Evolutionary conservation across 257 asterid species (phyloP).

Genomic region (Thymus mandschuricus): DNA sequence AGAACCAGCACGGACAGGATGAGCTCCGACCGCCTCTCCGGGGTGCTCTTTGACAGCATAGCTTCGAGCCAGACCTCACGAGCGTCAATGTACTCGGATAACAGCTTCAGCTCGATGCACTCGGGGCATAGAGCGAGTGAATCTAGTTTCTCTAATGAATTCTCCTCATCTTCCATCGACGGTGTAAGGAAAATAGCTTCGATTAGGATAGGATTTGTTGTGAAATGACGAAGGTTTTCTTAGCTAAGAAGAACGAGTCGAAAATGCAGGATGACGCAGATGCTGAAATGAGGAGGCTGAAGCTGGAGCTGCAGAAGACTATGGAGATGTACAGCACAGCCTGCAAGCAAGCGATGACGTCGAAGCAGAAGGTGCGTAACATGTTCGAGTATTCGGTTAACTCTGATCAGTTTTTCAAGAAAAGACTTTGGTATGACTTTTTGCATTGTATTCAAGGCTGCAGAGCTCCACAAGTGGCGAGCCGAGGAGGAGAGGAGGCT

Average conservation of each 20-base stretch:
- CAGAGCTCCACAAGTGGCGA: conserved; percentile 76
- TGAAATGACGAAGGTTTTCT: not conserved
- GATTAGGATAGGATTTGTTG: not conserved
- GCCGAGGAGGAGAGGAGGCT: conserved; percentile 73
- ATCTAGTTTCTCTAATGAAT: conserved; percentile 47
- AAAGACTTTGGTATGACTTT: not conserved
- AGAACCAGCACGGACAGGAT: conserved; percentile 66
- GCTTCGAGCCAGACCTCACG: conserved; percentile 48
- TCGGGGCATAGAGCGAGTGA: conserved; percentile 55
- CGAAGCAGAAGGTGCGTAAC: conserved; percentile 68
- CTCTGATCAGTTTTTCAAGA: not conserved
- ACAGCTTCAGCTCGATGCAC: conserved; percentile 59
- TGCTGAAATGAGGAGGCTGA: conserved; percentile 86
- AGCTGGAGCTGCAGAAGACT: conserved; percentile 74
- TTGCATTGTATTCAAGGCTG: conserved; percentile 40
- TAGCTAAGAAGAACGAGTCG: not conserved
- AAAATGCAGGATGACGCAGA: conserved; percentile 69
- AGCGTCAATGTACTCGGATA: conserved; percentile 66
- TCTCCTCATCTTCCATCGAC: conserved; percentile 62
- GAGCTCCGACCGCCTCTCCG: conserved; percentile 53
- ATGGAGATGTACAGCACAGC: conserved; percentile 87
- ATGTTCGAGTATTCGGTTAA: not conserved
- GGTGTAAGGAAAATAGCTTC: conserved; percentile 47
- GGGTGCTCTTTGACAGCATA: conserved; percentile 42
- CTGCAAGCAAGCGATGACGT: conserved; percentile 72